Percentiles rank a stretch among this genome's conserved stretches.
Conservation (phyloP, 805 yeast species). For the Candida bentonensis region DNA sequence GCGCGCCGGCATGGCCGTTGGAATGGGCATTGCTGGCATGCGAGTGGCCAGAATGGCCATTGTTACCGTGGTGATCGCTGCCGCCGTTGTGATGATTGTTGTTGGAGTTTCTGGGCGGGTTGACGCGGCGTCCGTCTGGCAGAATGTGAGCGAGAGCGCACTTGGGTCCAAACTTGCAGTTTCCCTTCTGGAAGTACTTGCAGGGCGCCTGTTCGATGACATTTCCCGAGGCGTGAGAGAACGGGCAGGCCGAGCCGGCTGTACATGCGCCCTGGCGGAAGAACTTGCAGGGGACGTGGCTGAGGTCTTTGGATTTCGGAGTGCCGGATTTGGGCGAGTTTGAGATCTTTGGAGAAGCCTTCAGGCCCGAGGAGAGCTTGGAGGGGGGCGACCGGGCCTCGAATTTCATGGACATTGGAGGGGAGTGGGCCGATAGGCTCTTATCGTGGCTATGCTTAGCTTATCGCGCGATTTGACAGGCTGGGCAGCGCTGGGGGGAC, state of each 20-base stretch:
- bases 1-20: neutral
- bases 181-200: constrained; percentile 91
- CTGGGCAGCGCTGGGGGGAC: no score
- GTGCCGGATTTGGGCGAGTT: constrained; percentile 4
- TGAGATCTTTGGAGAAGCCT: constrained; percentile 2
- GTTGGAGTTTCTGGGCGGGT: constrained; percentile 22
- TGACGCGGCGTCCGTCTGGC: constrained; percentile 79
- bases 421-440: no score
- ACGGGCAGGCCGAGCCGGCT: constrained; percentile 87
- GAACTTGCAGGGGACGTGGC: constrained; percentile 96
- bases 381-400: constrained; percentile 3
- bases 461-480: no score
- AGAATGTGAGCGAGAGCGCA: constrained; percentile 88
- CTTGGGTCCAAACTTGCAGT: constrained; percentile 86
- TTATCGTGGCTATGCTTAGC: no score
- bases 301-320: constrained; percentile 37
- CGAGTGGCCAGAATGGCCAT: neutral
- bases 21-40: neutral
- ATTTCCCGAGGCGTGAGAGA: constrained; percentile 61
- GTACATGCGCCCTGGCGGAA: constrained; percentile 87
- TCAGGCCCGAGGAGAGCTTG: constrained; percentile 7
- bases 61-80: constrained; percentile 1
- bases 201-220: constrained; percentile 48
- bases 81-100: constrained; percentile 2
- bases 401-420: neutral